Base-by-base conservation (phyloP, 78 protist genomes). In the Paulinella micropora region DNA sequence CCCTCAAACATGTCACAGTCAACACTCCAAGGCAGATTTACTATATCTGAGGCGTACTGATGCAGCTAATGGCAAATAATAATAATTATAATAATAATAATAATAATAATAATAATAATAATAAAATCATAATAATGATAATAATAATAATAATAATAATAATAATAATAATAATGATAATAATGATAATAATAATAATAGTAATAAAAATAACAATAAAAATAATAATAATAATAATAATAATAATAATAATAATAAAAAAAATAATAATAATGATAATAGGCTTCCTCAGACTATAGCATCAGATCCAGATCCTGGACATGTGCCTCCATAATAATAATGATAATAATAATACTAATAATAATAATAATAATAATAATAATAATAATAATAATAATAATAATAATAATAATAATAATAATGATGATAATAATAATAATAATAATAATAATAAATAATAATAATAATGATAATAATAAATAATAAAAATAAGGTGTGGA, bases 101-200 rank as follows among this genome's bases (percentile, higher is more conserved):
- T 82, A 37, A 82, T 82, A 35, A 82, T 82, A 37, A 82, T 82
- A 35, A n/a, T n/a, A n/a, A n/a, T n/a, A n/a, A n/a, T n/a, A n/a
- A n/a, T n/a, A n/a, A n/a, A n/a, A n/a, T n/a, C n/a, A n/a, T n/a
- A n/a, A n/a, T n/a, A n/a, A n/a, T n/a, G n/a, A n/a, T n/a, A n/a
- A n/a, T n/a, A n/a, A 82, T 82, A 37, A 82, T 82, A 35, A 82
- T 82, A 37, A 82, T 82, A 35, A 82, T 82, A 37, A 82, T 82
- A 35, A 82, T 82, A 37, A 82, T 82, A 35, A 82, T 82, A 37
- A 82, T 82, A 35, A 82, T 82, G 9, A 82, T 82, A 35, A 82
- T 82, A 37, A 82, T 82, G 9, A 82, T 82, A 37, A 82, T 82
- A 35, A 82, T 82, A 37, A 82, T 82, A 37, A 82, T 82, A 35